Evolutionary conservation across 192 early-diverging fungal genomes (phyloP), one percentile per base, ranked within the genome.

Genomic region (Coemansia sp.): DNA sequence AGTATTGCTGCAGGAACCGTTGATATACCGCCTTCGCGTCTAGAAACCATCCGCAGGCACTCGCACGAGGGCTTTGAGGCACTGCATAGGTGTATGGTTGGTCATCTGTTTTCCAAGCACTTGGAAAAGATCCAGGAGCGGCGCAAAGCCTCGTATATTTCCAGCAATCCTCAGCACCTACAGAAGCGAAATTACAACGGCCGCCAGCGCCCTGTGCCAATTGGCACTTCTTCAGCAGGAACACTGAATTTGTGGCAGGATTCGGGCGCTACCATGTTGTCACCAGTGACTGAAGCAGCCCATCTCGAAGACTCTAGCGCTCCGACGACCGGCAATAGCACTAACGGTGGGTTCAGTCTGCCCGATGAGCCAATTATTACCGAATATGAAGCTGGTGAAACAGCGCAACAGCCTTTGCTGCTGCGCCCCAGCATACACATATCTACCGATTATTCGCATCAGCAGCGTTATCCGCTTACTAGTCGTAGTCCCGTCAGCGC

Each of bases 1-100:
- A 82, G 79, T 37, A 62, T 82, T 57, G 79, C 79, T 14, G 74
- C 79, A 1, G 79, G 79, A 20, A 76, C 79, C 1, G 68, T 82
- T 3, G 79, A 82, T n/a, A 73, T 82, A n/a, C 79, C 79, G 15
- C 67, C 67, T 1, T 60, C 67, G 17, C 67, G 70, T 18, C 24
- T 74, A 23, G 79, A 82, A 55, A 73, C 67, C 47, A 82, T 74
- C 31, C 79, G 73, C 28, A 48, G 79, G 17, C 79, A 82, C 56
- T 76, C 73, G 24, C 71, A 73, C 51, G 74, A 72, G 24, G 74
- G 73, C 23, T 76, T 82, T 31, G 67, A 76, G 46, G 70, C 70
- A 14, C 56, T 76, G 25, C 79, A 82, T 18, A 74, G 74, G 26
- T 66, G 71, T 20, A 70, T 73, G 74, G 73, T 82, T 9, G 79